Base-by-base conservation (phyloP, 2,329 filamentous ascomycete genomes). In the Aureobasidium sp. region DNA sequence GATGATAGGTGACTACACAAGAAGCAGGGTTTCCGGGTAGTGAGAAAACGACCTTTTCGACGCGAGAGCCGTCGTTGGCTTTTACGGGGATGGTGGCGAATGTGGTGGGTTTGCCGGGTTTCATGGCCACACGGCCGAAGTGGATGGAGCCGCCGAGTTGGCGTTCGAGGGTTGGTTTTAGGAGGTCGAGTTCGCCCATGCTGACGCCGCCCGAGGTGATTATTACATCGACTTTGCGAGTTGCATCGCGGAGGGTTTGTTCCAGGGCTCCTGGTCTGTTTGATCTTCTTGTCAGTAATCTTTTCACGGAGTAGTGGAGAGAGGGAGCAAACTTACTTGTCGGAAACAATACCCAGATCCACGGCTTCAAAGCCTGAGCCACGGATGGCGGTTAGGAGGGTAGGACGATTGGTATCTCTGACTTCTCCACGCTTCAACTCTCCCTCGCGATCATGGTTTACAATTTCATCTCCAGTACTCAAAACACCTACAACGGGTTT, bases 111-210 rank as follows among this genome's bases (percentile, higher is more conserved):
- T 97, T 99, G 5, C 94, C 94, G 0, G 94, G 94, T 78, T 99
- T 99, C 94, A 99, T 97, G 60, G 88, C 84, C 3, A 99, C 94
- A 3, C 94, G 88, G 29, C 94, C 94, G 68, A 99, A 99, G 74
- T 97, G 94, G 66, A 99, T 96, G 0, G 87, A 94, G 8, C 94
- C 94, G 62, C 91, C 91, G 1, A 99, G 83, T 1, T 86, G 81
- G 45, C 93, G 87, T 77, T 97, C 94, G 68, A 99, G 90, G 0
- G 93, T 97, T 0, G 94, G 93, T 73, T 99, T 99, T 25, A 99
- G 84, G 8, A 99, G 86, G 74, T 99, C 94, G 2, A 97, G 85
- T 76, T 99, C 94, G 62, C 94, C 94, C 94, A 99, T 99, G 10
- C 90, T 96, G 25, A 97, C 94, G 52, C 94, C 94, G 27, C 94